A percentile compares a stretch with the other conserved stretches of the same genome.
Conservation (phyloP, 768 basidiomycete genomes). For the Ramaria sp. region DNA sequence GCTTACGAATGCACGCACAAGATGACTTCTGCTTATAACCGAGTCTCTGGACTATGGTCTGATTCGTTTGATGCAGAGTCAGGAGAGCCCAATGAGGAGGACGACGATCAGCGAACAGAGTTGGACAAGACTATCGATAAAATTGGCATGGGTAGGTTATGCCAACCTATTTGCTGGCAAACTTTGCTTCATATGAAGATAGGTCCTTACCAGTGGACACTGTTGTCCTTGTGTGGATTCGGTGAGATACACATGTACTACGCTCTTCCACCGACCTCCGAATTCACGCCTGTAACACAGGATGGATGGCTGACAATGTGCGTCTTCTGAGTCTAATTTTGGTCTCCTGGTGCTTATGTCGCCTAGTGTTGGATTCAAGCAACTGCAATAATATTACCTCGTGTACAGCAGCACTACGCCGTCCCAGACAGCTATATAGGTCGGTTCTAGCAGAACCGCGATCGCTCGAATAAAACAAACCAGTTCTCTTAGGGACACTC, state of each 20-base stretch:
- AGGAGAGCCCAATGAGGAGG: conserved; percentile 15
- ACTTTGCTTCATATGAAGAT: background rate
- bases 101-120: conserved; percentile 25
- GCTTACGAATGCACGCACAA: background rate
- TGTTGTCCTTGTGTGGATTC: conserved; percentile 78
- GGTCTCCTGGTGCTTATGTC: conserved; percentile 1
- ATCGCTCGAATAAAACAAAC: background rate
- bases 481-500: conserved; percentile 70
- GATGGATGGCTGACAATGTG: conserved; percentile 93
- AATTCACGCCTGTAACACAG: conserved; percentile 25
- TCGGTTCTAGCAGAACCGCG: conserved; percentile 4
- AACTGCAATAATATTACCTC: conserved; percentile 87
- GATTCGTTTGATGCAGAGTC: background rate
- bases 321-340: conserved; percentile 14
- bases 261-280: background rate
- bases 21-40: conserved; percentile 2
- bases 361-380: conserved; percentile 89
- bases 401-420: conserved; percentile 83
- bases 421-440: conserved; percentile 29
- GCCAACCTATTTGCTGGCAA: background rate
- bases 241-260: conserved; percentile 39
- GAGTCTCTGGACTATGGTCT: conserved; percentile 1
- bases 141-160: conserved; percentile 70
- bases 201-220: conserved; percentile 73
- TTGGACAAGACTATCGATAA: conserved; percentile 83